A percentile compares a stretch with the other conserved stretches of the same genome.
Evolutionary conservation across 345 rosid species (phyloP).

Genomic region (Arabis alpina): DNA sequence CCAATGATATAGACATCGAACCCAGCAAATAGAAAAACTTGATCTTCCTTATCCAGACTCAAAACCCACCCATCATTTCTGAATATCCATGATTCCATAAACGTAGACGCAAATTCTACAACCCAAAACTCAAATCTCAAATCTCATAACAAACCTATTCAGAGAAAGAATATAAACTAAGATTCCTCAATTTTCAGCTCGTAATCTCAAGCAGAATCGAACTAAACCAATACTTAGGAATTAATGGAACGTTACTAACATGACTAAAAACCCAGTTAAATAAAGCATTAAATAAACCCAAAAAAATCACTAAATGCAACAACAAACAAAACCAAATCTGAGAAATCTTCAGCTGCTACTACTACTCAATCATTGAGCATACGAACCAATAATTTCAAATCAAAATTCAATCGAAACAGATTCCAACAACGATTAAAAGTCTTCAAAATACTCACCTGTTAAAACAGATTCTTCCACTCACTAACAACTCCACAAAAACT

Average conservation of each 20-base stretch:
- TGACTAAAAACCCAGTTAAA: conserved; percentile 7
- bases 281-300: background rate
- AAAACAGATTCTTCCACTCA: conserved; percentile 30
- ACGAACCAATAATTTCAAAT: background rate
- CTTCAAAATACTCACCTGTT: conserved; percentile 45
- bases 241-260: background rate
- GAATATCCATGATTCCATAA: conserved; percentile 3
- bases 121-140: background rate
- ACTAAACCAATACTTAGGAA: background rate
- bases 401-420: conserved; percentile 16
- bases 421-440: conserved; percentile 19
- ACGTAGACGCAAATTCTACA: conserved; percentile 13
- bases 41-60: conserved; percentile 28
- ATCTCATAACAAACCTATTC: conserved; percentile 16
- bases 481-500: conserved; percentile 24
- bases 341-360: conserved; percentile 20
- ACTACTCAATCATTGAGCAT: background rate
- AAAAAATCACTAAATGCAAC: conserved; percentile 5
- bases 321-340: background rate
- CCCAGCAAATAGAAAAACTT: background rate
- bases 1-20: conserved; percentile 2
- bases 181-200: conserved; percentile 6
- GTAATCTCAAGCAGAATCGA: background rate
- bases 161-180: background rate
- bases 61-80: conserved; percentile 4